These are phyloP conservation scores for Cubamyces lactineus DNA, from an alignment of 768 basidiomycete species.

Conservation along the genomic window DNA sequence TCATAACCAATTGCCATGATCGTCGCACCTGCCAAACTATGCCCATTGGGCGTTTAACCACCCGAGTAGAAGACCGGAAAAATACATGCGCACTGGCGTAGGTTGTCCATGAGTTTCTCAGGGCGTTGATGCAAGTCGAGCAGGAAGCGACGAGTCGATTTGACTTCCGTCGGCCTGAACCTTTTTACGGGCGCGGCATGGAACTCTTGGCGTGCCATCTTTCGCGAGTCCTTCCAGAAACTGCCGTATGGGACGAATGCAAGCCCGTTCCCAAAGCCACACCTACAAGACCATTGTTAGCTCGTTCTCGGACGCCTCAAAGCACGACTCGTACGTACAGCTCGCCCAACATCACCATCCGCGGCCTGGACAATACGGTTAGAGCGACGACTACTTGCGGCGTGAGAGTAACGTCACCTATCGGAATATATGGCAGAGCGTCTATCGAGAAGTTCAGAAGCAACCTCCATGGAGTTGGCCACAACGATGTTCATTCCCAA, in stretches of 20 bases:
- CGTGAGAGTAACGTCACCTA: constrained; percentile 10
- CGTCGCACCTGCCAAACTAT: constrained; percentile 12
- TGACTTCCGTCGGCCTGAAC: constrained; percentile 7
- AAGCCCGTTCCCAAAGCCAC: constrained; percentile 3
- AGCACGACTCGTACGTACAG: background rate
- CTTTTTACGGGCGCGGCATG: constrained; percentile 7
- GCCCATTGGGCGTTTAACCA: background rate
- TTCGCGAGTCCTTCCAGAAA: constrained; percentile 6
- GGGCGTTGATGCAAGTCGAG: constrained; percentile 2
- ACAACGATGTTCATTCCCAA: constrained; percentile 30
- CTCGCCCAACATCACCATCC: constrained; percentile 14
- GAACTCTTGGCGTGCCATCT: constrained; percentile 12
- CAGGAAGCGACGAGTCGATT: constrained; percentile 6
- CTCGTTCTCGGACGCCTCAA: too few species aligned
- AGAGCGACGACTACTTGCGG: background rate
- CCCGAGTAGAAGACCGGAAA: background rate
- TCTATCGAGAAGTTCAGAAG: constrained; percentile 33
- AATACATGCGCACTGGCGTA: constrained; percentile 3
- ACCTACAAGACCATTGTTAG: background rate
- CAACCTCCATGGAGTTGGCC: constrained; percentile 31
- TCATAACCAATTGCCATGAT: constrained; percentile 19
- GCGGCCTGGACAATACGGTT: background rate
- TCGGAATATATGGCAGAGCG: constrained; percentile 33
- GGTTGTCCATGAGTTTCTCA: constrained; percentile 5
- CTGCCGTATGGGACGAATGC: constrained; percentile 11